A percentile compares a stretch with the other conserved stretches of the same genome.
phyloP scores from a whole-genome alignment of 2,329 filamentous ascomycete species.

The Septoria petroselini region DNA sequence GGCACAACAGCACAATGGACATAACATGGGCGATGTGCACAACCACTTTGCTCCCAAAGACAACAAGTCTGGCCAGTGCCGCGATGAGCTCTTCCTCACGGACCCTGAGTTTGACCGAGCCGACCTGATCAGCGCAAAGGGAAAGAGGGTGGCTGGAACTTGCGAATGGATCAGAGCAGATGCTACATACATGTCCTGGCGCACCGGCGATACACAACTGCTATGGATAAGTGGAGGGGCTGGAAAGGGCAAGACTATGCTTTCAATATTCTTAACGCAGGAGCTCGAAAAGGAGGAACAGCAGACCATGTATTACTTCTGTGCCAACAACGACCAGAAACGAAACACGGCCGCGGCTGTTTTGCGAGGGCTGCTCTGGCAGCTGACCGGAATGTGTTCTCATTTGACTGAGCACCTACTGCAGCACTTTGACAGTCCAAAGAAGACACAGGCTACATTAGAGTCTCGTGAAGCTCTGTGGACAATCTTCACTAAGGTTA shows the following conservation, averaged over 20 bases:
- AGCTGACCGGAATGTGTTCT: neutral
- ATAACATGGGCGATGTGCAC: too few relatives aligned
- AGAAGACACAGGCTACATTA: neutral
- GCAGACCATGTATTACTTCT: neutral
- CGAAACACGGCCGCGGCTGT: neutral
- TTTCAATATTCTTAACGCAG: neutral
- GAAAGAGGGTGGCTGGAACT: neutral
- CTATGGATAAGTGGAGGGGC: conserved; percentile 1
- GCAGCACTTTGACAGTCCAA: neutral
- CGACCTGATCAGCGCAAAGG: neutral
- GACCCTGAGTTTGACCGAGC: neutral
- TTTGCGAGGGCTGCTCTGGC: neutral
- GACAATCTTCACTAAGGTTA: neutral
- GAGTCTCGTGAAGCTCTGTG: neutral
- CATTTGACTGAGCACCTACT: neutral
- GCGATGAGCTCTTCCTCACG: neutral
- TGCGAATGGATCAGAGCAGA: conserved; percentile 1
- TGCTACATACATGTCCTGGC: neutral
- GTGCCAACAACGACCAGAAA: neutral
- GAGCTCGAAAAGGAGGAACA: neutral
- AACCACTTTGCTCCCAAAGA: too few relatives aligned
- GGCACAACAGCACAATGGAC: too few relatives aligned
- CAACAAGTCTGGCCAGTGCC: too few relatives aligned
- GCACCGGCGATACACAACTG: neutral
- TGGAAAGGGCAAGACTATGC: conserved; percentile 4